phyloP scores from a whole-genome alignment of 305 asterid species.

The Lippia alba region DNA sequence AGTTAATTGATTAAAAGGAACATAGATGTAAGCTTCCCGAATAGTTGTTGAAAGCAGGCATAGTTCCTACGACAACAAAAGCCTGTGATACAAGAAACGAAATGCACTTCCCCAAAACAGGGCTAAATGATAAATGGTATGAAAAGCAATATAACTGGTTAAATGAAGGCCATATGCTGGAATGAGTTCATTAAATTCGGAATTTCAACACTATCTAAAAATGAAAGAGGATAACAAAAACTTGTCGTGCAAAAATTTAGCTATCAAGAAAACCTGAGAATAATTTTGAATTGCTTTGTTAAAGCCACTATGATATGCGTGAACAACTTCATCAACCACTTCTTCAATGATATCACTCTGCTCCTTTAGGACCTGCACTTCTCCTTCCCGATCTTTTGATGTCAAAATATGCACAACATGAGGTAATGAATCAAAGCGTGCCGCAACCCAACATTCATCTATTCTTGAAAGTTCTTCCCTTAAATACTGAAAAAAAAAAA shows the following conservation, averaged over 20 bases:
- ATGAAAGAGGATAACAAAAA: constrained; percentile 10
- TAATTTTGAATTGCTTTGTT: constrained; percentile 99
- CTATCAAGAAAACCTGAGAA: constrained; percentile 81
- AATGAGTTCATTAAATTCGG: constrained; percentile 7
- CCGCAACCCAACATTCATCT: constrained; percentile 96
- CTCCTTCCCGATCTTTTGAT: constrained; percentile 96
- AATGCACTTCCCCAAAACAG: constrained; percentile 14
- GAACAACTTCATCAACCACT: constrained; percentile 99
- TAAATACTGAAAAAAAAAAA: constrained; percentile 66
- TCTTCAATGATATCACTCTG: constrained; percentile 96
- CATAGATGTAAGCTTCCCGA: constrained; percentile 20
- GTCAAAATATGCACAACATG: constrained; percentile 98
- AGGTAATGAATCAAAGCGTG: constrained; percentile 97
- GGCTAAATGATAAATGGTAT: constrained; percentile 1
- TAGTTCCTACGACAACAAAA: constrained; percentile 7
- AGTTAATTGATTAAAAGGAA: constrained; percentile 26
- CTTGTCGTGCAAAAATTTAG: constrained; percentile 25
- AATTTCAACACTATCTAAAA: constrained; percentile 5
- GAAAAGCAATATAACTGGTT: constrained; percentile 4
- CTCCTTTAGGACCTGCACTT: constrained; percentile 78
- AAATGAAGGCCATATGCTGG: constrained; percentile 6
- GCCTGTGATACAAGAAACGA: constrained; percentile 19
- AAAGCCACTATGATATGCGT: constrained; percentile 97
- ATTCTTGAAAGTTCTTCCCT: constrained; percentile 88
- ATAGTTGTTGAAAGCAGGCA: neutral